A percentile compares a stretch with the other conserved stretches of the same genome.
Conservation (phyloP, 371 early-diverging fungal genomes). For the Nosema granulosis region DNA sequence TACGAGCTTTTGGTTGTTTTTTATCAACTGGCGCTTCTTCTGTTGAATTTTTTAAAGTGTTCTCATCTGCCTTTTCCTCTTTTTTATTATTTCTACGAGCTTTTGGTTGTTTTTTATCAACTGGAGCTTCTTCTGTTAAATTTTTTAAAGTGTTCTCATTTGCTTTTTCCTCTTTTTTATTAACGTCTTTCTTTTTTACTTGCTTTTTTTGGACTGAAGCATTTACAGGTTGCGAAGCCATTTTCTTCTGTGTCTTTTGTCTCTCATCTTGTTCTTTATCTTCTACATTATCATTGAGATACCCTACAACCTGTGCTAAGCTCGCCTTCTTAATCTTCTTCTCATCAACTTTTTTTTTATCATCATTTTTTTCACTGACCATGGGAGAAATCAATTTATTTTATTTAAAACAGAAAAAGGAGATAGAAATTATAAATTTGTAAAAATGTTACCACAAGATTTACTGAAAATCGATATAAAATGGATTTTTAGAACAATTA, state of each 20-base stretch:
- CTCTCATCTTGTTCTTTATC: neutral
- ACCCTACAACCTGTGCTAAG: conserved; percentile 9
- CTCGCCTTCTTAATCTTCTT: conserved; percentile 13
- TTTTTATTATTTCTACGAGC: neutral
- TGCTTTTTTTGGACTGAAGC: neutral
- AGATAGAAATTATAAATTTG: too few species aligned
- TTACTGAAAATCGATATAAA: too few species aligned
- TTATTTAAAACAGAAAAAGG: too few species aligned
- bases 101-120: neutral
- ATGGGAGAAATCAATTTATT: too few species aligned
- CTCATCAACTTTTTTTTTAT: neutral
- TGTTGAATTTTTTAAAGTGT: neutral
- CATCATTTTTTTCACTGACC: neutral
- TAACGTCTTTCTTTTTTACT: neutral
- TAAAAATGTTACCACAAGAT: too few species aligned
- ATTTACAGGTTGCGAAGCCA: neutral
- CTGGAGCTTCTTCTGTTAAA: neutral
- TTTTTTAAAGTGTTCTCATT: too few species aligned
- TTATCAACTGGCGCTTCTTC: neutral
- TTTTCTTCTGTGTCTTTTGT: neutral
- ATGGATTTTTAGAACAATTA: too few species aligned
- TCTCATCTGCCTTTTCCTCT: neutral
- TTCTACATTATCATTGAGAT: conserved; percentile 15
- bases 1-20: too few species aligned
- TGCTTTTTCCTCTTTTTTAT: neutral